Evolutionary conservation across 2,329 filamentous ascomycete species (phyloP).

Genomic region (Aspergillus ustus): DNA sequence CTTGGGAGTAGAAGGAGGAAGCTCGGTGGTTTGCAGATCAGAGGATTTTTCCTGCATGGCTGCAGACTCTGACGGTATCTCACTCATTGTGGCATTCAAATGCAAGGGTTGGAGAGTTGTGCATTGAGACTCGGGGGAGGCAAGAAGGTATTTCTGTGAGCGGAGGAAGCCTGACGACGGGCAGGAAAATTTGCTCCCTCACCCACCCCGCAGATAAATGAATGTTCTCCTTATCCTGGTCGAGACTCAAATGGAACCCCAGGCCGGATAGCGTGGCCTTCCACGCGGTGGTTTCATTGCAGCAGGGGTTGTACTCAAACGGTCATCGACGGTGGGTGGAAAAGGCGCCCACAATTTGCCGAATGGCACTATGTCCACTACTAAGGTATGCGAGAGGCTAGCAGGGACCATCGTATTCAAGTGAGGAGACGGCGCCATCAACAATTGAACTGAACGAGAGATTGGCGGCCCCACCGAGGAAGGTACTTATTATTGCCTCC

Average conservation of each 20-base stretch:
- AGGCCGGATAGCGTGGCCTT: background rate
- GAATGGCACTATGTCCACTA: background rate
- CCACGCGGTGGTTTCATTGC: background rate
- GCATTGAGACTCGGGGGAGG: background rate
- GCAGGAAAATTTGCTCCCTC: background rate
- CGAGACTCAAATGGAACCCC: background rate
- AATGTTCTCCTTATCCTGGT: background rate
- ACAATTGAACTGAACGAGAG: too few relatives aligned
- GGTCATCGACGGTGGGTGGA: background rate
- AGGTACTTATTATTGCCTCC: background rate
- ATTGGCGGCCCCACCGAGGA: background rate
- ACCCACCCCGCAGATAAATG: background rate
- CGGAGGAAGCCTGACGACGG: background rate
- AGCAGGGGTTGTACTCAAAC: background rate
- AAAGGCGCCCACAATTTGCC: background rate
- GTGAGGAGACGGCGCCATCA: background rate
- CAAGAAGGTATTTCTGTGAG: background rate
- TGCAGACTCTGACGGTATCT: background rate
- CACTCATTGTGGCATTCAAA: background rate
- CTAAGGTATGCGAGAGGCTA: background rate
- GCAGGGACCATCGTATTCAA: background rate
- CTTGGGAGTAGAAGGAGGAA: background rate
- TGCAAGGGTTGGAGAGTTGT: background rate
- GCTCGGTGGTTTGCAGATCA: background rate
- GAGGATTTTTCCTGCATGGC: background rate